Evolutionary conservation across 1,139 yeast genomes (phyloP), one percentile per base, ranked within the genome.

Genomic region (Debaryomyces psychrophilus): DNA sequence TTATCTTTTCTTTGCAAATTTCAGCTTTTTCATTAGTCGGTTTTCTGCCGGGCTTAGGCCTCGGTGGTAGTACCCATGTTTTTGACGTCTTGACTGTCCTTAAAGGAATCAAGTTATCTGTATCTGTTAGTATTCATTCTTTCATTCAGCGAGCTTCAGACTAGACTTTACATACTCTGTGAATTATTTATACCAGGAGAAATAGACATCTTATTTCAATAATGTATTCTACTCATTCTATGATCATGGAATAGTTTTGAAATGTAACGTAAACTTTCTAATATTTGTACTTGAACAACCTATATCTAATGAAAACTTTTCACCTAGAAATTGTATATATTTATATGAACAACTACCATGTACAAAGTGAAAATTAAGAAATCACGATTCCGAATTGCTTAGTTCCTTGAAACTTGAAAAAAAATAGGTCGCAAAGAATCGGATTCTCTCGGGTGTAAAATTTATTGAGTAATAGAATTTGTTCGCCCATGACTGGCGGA

Each of bases 1-100:
- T 45, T 31, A 47, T 46, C 45, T 41, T 38, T 23, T 50, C 49
- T 40, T 48, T 45, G 12, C 40, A 41, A 25, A 28, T 20, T 8
- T 50, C 53, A 18, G 11, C 25, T 26, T 27, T 28, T 18, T 44
- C 47, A 34, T 41, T 44, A 12, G 46, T 79, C 9, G 96, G 96
- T 64, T 89, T 89, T 48, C 96, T 71, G 11, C 96, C 97, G 0
- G 96, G 96, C 62, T 89, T 89, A 5, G 95, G 95, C 50, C 96
- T 70, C 8, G 96, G 96, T 3, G 97, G 97, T 31, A 90, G 73
- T 17, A 88, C 92, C 95, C 97, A 90, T 57, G 85, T 88, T 58
- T 81, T 87, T n/a, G 95, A 87, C 1, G 95, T 85, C 53, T 44
- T 50, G 9, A 49, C 44, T 20, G 48, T 42, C 26, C 28, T 38